Evolutionary conservation across 306 rosid genomes (phyloP).

Genomic region (Chamaecrista fasciculata): DNA sequence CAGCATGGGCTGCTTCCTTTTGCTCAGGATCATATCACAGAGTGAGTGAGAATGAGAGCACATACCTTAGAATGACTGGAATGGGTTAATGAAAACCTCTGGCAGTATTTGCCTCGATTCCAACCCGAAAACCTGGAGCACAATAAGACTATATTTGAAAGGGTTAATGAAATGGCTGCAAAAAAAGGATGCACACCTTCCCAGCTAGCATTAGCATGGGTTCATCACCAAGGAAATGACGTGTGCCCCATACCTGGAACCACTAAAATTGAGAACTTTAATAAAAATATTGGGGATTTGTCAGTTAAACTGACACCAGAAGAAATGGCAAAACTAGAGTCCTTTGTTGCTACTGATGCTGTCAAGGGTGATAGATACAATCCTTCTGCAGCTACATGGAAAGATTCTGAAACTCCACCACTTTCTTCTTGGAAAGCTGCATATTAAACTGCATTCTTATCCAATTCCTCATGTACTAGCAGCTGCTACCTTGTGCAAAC

Average conservation of each 20-base stretch:
- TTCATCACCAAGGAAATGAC: constrained; percentile 67
- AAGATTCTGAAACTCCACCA: constrained; percentile 57
- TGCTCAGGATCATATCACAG: too few relatives aligned
- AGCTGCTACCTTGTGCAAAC: constrained; percentile 8
- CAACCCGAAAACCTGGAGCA: constrained; percentile 59
- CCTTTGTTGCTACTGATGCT: constrained; percentile 41
- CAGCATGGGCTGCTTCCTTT: too few relatives aligned
- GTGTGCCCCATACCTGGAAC: constrained; percentile 83
- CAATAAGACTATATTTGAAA: constrained; percentile 55
- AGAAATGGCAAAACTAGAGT: constrained; percentile 62
- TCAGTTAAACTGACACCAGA: constrained; percentile 57
- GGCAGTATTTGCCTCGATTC: constrained; percentile 51
- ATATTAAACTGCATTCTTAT: background rate
- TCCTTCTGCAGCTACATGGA: constrained; percentile 23
- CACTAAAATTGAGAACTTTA: constrained; percentile 57
- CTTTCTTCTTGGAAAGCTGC: constrained; percentile 51
- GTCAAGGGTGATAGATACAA: constrained; percentile 47
- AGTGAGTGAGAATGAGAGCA: too few relatives aligned
- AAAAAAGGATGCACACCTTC: constrained; percentile 63
- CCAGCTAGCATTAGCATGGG: constrained; percentile 64
- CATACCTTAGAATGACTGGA: too few relatives aligned
- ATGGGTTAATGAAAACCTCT: too few relatives aligned
- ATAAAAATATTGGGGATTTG: constrained; percentile 60
- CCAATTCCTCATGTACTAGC: background rate
- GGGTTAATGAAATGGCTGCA: constrained; percentile 53